phyloP scores from a whole-genome alignment of 331 rosid species.

The Malus hybrid region DNA sequence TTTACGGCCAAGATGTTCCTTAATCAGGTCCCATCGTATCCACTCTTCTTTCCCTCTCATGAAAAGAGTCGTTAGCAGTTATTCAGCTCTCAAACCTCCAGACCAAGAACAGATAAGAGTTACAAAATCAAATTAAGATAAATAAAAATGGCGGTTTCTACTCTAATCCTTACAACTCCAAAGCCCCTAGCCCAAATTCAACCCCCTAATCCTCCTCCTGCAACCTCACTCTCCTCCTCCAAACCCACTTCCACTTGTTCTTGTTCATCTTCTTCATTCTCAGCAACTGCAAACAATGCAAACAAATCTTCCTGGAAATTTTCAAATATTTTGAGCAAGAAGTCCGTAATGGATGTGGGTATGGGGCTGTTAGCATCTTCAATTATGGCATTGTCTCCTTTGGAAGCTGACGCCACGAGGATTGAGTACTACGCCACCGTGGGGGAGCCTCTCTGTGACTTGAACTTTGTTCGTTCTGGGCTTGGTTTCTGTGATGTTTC shows the following conservation, averaged over 20 bases:
- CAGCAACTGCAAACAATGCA: conserved; percentile 11
- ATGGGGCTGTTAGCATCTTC: conserved; percentile 65
- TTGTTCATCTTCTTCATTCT: conserved; percentile 15
- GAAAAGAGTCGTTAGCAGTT: not conserved
- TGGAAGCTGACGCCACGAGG: conserved; percentile 81
- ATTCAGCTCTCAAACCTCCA: not conserved
- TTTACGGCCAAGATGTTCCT: conserved; percentile 1
- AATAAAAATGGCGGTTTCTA: conserved; percentile 38
- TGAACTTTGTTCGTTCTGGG: conserved; percentile 61
- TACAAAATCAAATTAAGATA: not conserved
- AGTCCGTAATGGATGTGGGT: conserved; percentile 29
- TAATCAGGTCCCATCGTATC: conserved; percentile 25
- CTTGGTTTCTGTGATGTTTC: conserved; percentile 78
- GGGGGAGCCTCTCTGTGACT: conserved; percentile 71
- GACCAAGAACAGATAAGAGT: conserved; percentile 5
- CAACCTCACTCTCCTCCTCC: conserved; percentile 15
- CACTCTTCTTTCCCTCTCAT: not conserved
- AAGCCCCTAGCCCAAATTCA: conserved; percentile 10
- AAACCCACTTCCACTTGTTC: conserved; percentile 6
- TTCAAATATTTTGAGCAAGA: conserved; percentile 18
- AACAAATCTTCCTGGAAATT: not conserved
- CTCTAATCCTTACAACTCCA: conserved; percentile 30
- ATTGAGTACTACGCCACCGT: conserved; percentile 89
- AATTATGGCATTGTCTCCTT: conserved; percentile 49
- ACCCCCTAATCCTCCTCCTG: conserved; percentile 16